A percentile compares a stretch with the other conserved stretches of the same genome.
Conservation (phyloP, 306 rosid genomes). For the Corylus heterophylla region DNA sequence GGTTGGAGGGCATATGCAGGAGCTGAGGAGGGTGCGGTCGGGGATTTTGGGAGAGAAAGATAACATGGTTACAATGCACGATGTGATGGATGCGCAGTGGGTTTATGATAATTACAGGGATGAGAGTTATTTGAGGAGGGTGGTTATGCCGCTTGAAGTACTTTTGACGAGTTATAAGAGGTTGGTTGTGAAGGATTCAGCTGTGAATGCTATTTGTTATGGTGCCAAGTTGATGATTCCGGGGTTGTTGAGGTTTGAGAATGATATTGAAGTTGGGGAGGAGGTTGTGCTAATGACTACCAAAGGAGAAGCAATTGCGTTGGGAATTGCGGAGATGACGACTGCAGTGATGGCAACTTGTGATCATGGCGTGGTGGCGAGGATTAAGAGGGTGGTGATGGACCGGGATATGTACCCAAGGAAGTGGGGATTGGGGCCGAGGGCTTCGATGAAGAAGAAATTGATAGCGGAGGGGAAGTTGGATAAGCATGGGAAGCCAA, state of each 20-base stretch:
- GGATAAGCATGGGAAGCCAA: conserved; percentile 80
- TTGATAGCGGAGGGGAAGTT: conserved; percentile 65
- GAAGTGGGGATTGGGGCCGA: conserved; percentile 87
- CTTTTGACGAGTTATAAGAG: conserved; percentile 77
- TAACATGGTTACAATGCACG: conserved; percentile 89
- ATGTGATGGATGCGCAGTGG: conserved; percentile 91
- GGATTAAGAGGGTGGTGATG: conserved; percentile 90
- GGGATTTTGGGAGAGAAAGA: conserved; percentile 87
- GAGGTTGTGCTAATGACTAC: conserved; percentile 84
- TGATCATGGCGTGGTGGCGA: conserved; percentile 84
- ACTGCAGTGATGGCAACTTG: conserved; percentile 88
- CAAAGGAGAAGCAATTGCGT: conserved; percentile 78
- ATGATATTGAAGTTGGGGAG: conserved; percentile 78
- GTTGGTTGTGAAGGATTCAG: conserved; percentile 83
- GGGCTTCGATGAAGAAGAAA: conserved; percentile 81
- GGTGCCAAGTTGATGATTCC: conserved; percentile 90
- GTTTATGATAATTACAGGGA: conserved; percentile 62
- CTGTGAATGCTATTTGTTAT: conserved; percentile 84
- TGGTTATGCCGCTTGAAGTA: conserved; percentile 74
- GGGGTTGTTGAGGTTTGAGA: conserved; percentile 78
- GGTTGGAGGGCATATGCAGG: conserved; percentile 88
- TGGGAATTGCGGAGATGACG: conserved; percentile 90
- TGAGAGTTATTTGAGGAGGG: conserved; percentile 78
- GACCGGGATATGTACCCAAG: conserved; percentile 85
- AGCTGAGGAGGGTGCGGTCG: conserved; percentile 79